These are phyloP conservation scores for Yueomyces sp. DNA, from an alignment of 805 yeast species.

Conservation along the genomic window DNA sequence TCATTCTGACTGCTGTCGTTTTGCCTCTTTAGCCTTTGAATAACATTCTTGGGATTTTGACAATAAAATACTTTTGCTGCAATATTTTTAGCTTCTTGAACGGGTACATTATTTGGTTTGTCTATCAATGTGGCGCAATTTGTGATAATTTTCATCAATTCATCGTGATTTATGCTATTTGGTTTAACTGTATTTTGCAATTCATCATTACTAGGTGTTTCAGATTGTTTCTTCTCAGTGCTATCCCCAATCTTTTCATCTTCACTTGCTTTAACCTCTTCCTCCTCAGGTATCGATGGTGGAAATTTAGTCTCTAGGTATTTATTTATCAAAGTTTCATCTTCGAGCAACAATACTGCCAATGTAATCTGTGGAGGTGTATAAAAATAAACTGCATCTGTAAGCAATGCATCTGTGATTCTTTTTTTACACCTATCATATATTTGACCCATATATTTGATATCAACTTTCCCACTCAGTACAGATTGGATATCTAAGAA, in stretches of 20 bases:
- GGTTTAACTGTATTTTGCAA: slow-evolving; percentile 8
- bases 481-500: slow-evolving; percentile 74
- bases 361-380: slow-evolving; percentile 95
- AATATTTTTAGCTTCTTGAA: slow-evolving; percentile 48
- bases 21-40: slow-evolving; percentile 40
- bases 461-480: slow-evolving; percentile 32
- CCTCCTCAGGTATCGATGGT: slow-evolving; percentile 1
- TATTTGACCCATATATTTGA: slow-evolving; percentile 47
- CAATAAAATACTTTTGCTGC: slow-evolving; percentile 54
- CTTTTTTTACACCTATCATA: slow-evolving; percentile 59
- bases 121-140: slow-evolving; percentile 37
- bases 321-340: slow-evolving; percentile 47
- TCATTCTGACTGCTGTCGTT: slow-evolving; percentile 5
- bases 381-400: slow-evolving; percentile 64
- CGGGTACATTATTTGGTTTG: slow-evolving; percentile 31
- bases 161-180: slow-evolving; percentile 24
- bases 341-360: slow-evolving; percentile 62
- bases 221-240: not conserved
- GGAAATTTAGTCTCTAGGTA: slow-evolving; percentile 57
- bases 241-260: slow-evolving; percentile 7
- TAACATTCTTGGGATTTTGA: slow-evolving; percentile 40
- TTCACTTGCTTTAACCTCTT: slow-evolving; percentile 1
- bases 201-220: slow-evolving; percentile 1
- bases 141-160: slow-evolving; percentile 31
- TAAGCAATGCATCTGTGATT: slow-evolving; percentile 53